These are phyloP conservation scores for Xerocomellus chrysenteron DNA, from an alignment of 768 basidiomycete species.

Conservation along the genomic window DNA sequence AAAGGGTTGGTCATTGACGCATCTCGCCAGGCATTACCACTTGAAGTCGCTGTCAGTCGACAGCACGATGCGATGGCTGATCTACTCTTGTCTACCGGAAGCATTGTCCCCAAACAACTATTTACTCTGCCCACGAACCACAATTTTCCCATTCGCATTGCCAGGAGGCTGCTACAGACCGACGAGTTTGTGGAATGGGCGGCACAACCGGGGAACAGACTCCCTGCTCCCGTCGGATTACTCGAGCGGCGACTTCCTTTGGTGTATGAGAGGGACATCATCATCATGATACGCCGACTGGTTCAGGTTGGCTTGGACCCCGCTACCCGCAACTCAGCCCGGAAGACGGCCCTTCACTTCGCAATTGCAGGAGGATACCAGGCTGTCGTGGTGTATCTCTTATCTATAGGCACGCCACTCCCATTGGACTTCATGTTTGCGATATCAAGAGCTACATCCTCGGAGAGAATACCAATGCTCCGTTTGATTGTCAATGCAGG, in stretches of 20 bases:
- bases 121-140: not conserved
- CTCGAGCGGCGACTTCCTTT: constrained; percentile 2
- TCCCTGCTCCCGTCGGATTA: not conserved
- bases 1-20: constrained; percentile 1
- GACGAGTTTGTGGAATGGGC: constrained; percentile 11
- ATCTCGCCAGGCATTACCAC: not conserved
- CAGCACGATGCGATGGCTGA: not conserved
- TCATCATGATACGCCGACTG: constrained; percentile 5
- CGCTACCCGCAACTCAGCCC: not conserved
- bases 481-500: not conserved
- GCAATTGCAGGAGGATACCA: constrained; percentile 5
- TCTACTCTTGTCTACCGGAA: not conserved
- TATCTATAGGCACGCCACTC: not conserved
- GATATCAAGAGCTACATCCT: not conserved
- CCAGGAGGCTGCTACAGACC: constrained; percentile 4
- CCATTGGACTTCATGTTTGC: not conserved
- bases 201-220: not conserved
- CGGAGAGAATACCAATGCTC: not conserved
- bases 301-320: constrained; percentile 2
- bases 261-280: constrained; percentile 3
- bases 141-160: constrained; percentile 3
- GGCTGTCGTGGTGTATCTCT: not conserved
- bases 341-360: not conserved
- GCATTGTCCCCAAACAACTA: not conserved
- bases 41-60: constrained; percentile 8